Evolutionary conservation across 2,329 filamentous ascomycete genomes (phyloP), one percentile per base, ranked within the genome.

Genomic region (Cordyceps javanica): DNA sequence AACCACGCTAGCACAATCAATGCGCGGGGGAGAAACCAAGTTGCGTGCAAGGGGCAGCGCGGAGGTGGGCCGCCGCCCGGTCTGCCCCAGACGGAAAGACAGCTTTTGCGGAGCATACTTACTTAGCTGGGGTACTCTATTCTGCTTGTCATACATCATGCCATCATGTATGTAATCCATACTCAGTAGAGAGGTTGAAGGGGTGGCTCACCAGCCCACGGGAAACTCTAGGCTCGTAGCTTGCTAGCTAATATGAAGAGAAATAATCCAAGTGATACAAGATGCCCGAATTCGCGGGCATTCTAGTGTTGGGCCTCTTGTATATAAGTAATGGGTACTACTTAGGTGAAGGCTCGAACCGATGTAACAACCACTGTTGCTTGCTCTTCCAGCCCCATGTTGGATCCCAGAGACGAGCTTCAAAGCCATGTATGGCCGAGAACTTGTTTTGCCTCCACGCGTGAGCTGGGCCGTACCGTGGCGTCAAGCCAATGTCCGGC

Each of bases 81-180:
- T 28, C 21, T 32, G 36, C 23, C 36, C 54, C 34, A 56, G 45
- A 49, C 34, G 26, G 44, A 42, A 19, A 30, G 45, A 50, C 54
- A 56, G 45, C 25, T 50, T 56, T 50, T 56, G 26, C 54, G 54
- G 44, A 56, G 54, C n/a, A n/a, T n/a, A n/a, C n/a, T n/a, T n/a
- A 49, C 32, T 23, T 26, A 10, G 14, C 25, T 23, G 23, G 44
- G 32, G 25, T 34, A 16, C 23, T 21, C 41, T 36, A 7, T 32
- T 21, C 30, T 48, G 10, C 5, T 46, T 49, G 45, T 56, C 45
- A 56, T 50, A 42, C 44, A 56, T 42, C 19, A 49, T 50, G 34
- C 30, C 26, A 49, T 9, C 28, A 23, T 26, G 39, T 11, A 14
- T 25, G 25, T n/a, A 16, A 3, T 25, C 19, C 9, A 7, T 11